Evolutionary conservation across 306 rosid genomes (phyloP).

Genomic region (Cicer yamashitae): DNA sequence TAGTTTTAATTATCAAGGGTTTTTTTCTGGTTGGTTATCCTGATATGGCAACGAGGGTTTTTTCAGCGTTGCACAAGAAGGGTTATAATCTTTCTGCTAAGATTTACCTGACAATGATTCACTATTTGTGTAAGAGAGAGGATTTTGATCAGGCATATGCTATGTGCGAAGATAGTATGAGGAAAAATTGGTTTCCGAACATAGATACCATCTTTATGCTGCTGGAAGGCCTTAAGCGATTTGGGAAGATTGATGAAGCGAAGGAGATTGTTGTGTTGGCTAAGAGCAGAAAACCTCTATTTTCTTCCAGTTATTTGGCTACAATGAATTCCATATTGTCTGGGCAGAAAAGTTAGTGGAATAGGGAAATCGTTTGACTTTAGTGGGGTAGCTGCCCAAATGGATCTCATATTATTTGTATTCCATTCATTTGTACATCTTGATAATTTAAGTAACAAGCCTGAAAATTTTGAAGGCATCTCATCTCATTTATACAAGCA

Average conservation of each 20-base stretch:
- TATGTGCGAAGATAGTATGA: constrained; percentile 65
- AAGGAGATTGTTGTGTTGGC: constrained; percentile 53
- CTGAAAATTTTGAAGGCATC: constrained; percentile 31
- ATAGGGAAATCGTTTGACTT: constrained; percentile 29
- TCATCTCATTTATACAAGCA: constrained; percentile 27
- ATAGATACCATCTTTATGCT: constrained; percentile 61
- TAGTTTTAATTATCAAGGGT: constrained; percentile 76
- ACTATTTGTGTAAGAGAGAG: constrained; percentile 66
- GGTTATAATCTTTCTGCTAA: constrained; percentile 62
- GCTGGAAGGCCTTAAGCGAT: constrained; percentile 62
- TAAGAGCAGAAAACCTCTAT: constrained; percentile 62
- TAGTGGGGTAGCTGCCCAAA: constrained; percentile 19
- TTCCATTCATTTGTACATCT: constrained; percentile 50
- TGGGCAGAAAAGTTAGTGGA: constrained; percentile 45
- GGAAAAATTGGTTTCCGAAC: constrained; percentile 70
- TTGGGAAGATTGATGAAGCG: constrained; percentile 56
- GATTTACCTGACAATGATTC: constrained; percentile 87
- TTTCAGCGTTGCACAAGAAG: constrained; percentile 52
- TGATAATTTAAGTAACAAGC: constrained; percentile 33
- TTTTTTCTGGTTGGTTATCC: constrained; percentile 62
- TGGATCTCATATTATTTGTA: constrained; percentile 43
- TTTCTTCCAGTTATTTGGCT: constrained; percentile 50
- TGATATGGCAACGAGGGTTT: constrained; percentile 78
- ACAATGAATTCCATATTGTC: constrained; percentile 47
- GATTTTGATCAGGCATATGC: constrained; percentile 65